A percentile compares a stretch with the other conserved stretches of the same genome.
These are phyloP conservation scores for Ophiostoma sp. DNA, from an alignment of 2,329 filamentous ascomycete species.

Conservation along the genomic window DNA sequence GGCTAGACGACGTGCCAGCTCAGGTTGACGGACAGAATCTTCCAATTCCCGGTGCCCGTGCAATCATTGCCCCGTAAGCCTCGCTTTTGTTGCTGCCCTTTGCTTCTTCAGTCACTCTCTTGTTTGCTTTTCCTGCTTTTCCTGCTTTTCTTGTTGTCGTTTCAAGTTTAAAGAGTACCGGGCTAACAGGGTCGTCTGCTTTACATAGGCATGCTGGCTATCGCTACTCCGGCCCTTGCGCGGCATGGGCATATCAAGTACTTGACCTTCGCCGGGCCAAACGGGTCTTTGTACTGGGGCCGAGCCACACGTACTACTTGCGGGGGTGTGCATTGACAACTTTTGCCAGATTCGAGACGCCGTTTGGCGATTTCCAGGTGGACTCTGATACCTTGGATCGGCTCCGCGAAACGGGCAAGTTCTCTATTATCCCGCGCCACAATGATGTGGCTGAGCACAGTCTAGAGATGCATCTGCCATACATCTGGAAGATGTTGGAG, in stretches of 20 bases:
- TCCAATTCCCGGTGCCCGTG: conserved; percentile 68
- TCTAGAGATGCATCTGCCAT: conserved; percentile 93
- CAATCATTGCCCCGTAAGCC: conserved; percentile 87
- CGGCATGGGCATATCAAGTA: conserved; percentile 89
- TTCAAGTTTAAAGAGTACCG: background rate
- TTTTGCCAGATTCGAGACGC: conserved; percentile 66
- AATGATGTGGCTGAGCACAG: conserved; percentile 84
- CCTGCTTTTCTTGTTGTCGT: background rate
- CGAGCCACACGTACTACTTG: conserved; percentile 83
- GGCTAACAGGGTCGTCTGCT: background rate
- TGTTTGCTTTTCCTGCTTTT: conserved; percentile 24
- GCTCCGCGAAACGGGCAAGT: conserved; percentile 49
- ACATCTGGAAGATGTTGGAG: conserved; percentile 72
- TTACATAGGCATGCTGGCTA: conserved; percentile 79
- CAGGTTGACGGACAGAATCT: conserved; percentile 55
- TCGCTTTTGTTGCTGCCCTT: background rate
- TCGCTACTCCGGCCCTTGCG: conserved; percentile 81
- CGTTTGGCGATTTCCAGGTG: conserved; percentile 63
- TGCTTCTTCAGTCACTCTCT: conserved; percentile 10
- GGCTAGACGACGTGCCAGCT: conserved; percentile 65
- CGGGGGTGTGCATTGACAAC: conserved; percentile 69
- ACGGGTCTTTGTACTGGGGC: conserved; percentile 85
- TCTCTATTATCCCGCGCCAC: conserved; percentile 57
- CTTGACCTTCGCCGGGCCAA: conserved; percentile 78
- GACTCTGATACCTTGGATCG: conserved; percentile 53